Conservation (phyloP, 2,329 filamentous ascomycete species). For the Celoporthe dispersa region DNA sequence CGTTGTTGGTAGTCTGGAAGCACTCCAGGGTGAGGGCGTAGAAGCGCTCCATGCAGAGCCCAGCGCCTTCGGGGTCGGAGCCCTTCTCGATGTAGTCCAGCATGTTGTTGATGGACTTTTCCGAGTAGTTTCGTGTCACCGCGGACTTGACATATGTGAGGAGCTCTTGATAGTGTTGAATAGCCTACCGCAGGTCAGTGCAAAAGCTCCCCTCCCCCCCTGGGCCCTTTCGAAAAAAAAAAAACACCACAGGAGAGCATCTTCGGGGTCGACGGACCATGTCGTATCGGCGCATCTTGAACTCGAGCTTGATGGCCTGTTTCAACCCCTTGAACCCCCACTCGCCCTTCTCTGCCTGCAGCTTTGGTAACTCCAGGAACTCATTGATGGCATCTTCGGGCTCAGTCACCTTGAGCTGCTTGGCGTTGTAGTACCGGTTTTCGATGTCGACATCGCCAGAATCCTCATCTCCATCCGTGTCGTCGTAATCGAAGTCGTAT, state of each 20-base stretch:
- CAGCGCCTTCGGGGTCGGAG: constrained; percentile 71
- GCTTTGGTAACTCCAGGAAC: constrained; percentile 82
- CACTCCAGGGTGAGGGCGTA: constrained; percentile 92
- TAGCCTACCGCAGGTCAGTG: constrained; percentile 62
- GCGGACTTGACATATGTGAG: constrained; percentile 97
- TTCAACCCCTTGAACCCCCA: constrained; percentile 99
- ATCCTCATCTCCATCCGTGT: constrained; percentile 76
- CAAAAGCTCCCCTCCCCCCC: constrained; percentile 22
- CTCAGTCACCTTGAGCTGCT: constrained; percentile 88
- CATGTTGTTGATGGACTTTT: constrained; percentile 99
- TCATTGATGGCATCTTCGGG: constrained; percentile 89
- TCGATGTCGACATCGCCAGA: constrained; percentile 92
- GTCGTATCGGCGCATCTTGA: constrained; percentile 86
- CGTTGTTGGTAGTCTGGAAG: constrained; percentile 97
- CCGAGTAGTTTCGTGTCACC: constrained; percentile 96
- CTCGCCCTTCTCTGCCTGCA: constrained; percentile 92
- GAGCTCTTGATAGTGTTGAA: constrained; percentile 91
- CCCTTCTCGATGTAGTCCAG: constrained; percentile 96
- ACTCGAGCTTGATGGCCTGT: constrained; percentile 97
- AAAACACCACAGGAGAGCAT: too few relatives aligned
- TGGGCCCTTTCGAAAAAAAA: too few relatives aligned
- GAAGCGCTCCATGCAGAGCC: constrained; percentile 88
- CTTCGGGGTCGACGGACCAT: constrained; percentile 57
- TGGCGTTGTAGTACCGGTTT: constrained; percentile 99
- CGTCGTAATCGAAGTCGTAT: constrained; percentile 98